Conservation (phyloP, 1,139 yeast species). For the Zygosaccharomyces pseudobailii region DNA sequence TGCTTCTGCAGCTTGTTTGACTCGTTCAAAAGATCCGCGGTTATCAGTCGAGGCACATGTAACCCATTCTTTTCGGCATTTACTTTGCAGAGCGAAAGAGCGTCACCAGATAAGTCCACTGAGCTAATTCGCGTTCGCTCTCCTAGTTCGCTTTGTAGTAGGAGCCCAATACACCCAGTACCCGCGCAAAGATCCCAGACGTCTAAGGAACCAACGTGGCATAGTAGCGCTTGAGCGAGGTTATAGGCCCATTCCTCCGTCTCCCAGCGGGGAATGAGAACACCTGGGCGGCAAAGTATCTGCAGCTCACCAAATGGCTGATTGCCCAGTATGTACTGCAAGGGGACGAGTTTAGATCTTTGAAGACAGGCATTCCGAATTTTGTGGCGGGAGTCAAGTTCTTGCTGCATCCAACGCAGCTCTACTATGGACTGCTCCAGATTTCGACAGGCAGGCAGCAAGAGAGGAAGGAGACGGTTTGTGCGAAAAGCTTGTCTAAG, state of each 20-base stretch:
- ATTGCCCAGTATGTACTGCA: conserved; percentile 76
- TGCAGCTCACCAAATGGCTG: conserved; percentile 82
- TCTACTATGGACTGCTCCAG: conserved; percentile 40
- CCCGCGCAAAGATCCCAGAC: conserved; percentile 84
- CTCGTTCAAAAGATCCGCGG: conserved; percentile 20
- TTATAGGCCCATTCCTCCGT: conserved; percentile 83
- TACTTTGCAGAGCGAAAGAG: conserved; percentile 46
- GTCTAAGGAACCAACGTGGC: conserved; percentile 16
- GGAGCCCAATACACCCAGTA: conserved; percentile 77
- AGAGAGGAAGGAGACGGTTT: conserved; percentile 21
- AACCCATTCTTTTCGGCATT: conserved; percentile 37
- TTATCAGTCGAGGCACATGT: conserved; percentile 11
- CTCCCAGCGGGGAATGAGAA: conserved; percentile 89
- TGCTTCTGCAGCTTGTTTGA: neutral
- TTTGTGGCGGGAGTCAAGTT: conserved; percentile 33
- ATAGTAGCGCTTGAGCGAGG: conserved; percentile 31
- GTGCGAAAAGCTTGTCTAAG: conserved; percentile 10
- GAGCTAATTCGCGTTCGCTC: conserved; percentile 38
- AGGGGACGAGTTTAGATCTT: conserved; percentile 52
- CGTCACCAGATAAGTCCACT: conserved; percentile 55
- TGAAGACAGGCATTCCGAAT: conserved; percentile 30
- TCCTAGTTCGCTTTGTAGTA: conserved; percentile 39
- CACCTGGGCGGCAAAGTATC: conserved; percentile 56
- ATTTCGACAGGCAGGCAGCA: conserved; percentile 36
- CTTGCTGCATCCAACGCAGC: conserved; percentile 45